phyloP scores from a whole-genome alignment of 805 yeast genomes.

The Danielozyma ontarioensis region DNA sequence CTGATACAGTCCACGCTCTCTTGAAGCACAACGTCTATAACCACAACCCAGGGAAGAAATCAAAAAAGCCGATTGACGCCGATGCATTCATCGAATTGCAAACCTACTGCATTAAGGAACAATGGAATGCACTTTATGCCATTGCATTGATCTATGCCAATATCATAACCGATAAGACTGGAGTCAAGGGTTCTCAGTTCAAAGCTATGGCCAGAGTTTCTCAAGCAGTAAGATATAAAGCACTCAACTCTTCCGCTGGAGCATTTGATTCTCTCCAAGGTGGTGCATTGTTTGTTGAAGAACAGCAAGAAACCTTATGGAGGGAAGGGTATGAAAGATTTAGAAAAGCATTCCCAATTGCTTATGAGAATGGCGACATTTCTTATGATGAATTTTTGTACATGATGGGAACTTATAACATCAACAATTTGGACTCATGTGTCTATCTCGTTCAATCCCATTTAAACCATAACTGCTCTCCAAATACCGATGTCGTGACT shows the following conservation, averaged over 20 bases:
- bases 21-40: conserved; percentile 49
- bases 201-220: conserved; percentile 63
- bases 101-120: conserved; percentile 55
- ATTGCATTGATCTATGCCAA: conserved; percentile 53
- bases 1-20: conserved; percentile 47
- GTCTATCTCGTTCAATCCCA: conserved; percentile 61
- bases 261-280: conserved; percentile 48
- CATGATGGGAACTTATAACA: conserved; percentile 67
- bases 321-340: conserved; percentile 49
- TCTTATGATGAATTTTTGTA: conserved; percentile 51
- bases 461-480: conserved; percentile 72
- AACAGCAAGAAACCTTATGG: conserved; percentile 58
- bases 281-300: conserved; percentile 50
- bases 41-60: conserved; percentile 21
- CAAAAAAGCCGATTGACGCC: conserved; percentile 35
- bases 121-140: conserved; percentile 67
- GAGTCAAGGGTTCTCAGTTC: conserved; percentile 41
- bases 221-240: conserved; percentile 58
- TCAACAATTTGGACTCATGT: conserved; percentile 65
- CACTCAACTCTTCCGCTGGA: conserved; percentile 52
- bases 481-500: conserved; percentile 54
- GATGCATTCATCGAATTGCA: conserved; percentile 53
- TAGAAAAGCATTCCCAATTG: conserved; percentile 40
- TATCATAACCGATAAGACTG: conserved; percentile 37
- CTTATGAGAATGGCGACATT: conserved; percentile 19